A percentile compares a stretch with the other conserved stretches of the same genome.
These are phyloP conservation scores for Pseudonitzschia multiseries DNA, from an alignment of 108 stramenopile species.

Conservation along the genomic window DNA sequence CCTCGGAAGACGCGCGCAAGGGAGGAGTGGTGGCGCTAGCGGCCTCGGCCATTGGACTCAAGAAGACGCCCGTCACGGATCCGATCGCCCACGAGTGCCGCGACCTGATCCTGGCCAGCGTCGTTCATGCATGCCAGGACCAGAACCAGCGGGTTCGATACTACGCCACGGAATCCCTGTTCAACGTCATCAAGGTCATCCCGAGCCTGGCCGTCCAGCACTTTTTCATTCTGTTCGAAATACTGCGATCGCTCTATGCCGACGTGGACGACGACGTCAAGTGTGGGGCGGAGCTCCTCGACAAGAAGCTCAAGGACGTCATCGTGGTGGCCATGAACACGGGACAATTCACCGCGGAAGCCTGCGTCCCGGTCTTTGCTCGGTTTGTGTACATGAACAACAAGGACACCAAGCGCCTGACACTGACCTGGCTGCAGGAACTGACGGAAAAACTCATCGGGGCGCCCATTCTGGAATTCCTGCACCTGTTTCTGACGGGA, in stretches of 20 bases:
- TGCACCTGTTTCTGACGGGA: constrained; percentile 79
- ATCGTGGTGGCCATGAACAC: constrained; percentile 82
- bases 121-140: constrained; percentile 89
- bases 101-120: constrained; percentile 82
- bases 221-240: constrained; percentile 89
- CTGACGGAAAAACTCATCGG: constrained; percentile 78
- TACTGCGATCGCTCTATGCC: constrained; percentile 73
- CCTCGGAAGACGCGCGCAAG: constrained; percentile 87
- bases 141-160: constrained; percentile 86
- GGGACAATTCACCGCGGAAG: constrained; percentile 78
- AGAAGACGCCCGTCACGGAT: constrained; percentile 65
- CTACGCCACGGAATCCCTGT: constrained; percentile 85
- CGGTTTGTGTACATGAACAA: constrained; percentile 86
- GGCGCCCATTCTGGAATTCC: constrained; percentile 80
- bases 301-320: constrained; percentile 82
- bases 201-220: constrained; percentile 78
- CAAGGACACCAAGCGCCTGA: constrained; percentile 84
- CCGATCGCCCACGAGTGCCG: constrained; percentile 46
- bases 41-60: constrained; percentile 83
- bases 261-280: constrained; percentile 83
- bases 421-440: constrained; percentile 84
- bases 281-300: constrained; percentile 75
- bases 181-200: constrained; percentile 86
- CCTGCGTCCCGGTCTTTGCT: constrained; percentile 84
- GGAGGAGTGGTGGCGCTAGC: constrained; percentile 88